A percentile compares a stretch with the other conserved stretches of the same genome.
Evolutionary conservation across 148 eudicot genomes (phyloP).

Genomic region (Amaranthus hypochondriacus): DNA sequence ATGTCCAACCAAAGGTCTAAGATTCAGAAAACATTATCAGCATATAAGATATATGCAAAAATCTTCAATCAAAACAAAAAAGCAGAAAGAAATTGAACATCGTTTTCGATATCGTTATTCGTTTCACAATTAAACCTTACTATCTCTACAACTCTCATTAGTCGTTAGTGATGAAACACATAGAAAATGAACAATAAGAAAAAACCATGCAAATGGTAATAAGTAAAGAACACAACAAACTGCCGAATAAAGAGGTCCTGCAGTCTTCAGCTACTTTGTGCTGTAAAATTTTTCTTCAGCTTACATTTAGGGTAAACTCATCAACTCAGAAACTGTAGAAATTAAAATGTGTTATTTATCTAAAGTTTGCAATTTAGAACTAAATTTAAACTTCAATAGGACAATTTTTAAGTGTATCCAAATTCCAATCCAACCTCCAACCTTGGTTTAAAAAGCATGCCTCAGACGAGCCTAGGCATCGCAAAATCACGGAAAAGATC

Average conservation of each 20-base stretch:
- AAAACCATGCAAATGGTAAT: not conserved
- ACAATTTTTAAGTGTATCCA: no score
- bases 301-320: not conserved
- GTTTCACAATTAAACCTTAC: not conserved
- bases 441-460: no score
- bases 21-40: conserved; percentile 7
- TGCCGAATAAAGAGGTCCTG: not conserved
- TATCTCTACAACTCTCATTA: not conserved
- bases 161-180: not conserved
- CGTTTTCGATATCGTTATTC: not conserved
- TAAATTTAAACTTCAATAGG: not conserved
- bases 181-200: not conserved
- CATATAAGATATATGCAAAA: not conserved
- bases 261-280: not conserved
- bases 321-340: not conserved
- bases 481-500: no score
- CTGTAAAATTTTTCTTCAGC: not conserved
- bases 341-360: not conserved
- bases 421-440: no score
- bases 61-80: not conserved
- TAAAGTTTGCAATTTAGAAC: not conserved
- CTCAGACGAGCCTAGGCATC: no score
- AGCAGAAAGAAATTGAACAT: not conserved
- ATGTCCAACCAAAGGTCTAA: conserved; percentile 89
- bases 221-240: not conserved